A percentile compares a stretch with the other conserved stretches of the same genome.
Conservation (phyloP, 23 red algal species). For the Gracilariopsis chorda region DNA sequence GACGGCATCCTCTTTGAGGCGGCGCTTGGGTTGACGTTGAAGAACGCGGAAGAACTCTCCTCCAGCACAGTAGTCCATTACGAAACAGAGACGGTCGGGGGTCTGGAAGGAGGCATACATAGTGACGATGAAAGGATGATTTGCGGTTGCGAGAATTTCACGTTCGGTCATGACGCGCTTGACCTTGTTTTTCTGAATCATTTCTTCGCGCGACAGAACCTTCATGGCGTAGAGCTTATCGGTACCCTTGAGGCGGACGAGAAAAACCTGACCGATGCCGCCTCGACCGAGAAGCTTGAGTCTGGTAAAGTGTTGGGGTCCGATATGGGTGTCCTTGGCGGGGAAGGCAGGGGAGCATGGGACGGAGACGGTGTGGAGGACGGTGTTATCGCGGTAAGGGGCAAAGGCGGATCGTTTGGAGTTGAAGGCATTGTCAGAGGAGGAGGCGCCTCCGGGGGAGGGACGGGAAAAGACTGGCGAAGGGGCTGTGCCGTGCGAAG, state of each 20-base stretch:
- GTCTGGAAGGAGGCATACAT: constrained; percentile 97
- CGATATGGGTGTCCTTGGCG: constrained; percentile 44
- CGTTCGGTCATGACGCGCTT: constrained; percentile 86
- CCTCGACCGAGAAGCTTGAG: constrained; percentile 93
- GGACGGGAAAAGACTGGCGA: background rate
- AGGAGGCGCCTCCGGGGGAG: background rate
- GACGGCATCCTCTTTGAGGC: constrained; percentile 82
- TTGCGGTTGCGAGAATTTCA: constrained; percentile 85
- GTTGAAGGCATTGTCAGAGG: background rate
- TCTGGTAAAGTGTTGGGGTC: constrained; percentile 71
- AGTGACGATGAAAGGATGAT: constrained; percentile 91
- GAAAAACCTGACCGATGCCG: constrained; percentile 86
- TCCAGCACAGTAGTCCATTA: constrained; percentile 87
- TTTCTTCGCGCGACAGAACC: constrained; percentile 83
- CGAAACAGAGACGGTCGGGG: constrained; percentile 72
- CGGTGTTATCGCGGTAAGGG: constrained; percentile 8
- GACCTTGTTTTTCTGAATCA: constrained; percentile 90
- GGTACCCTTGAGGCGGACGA: constrained; percentile 84
- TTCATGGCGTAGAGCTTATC: constrained; percentile 79
- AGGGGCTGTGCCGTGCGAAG: background rate
- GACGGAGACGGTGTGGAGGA: constrained; percentile 26
- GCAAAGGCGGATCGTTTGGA: background rate
- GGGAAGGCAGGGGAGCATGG: constrained; percentile 64
- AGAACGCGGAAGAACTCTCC: constrained; percentile 89
- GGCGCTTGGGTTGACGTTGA: constrained; percentile 73